These are phyloP conservation scores for Saccharomycopsis oosterbeekiorum DNA, from an alignment of 805 yeast genomes.

Conservation along the genomic window DNA sequence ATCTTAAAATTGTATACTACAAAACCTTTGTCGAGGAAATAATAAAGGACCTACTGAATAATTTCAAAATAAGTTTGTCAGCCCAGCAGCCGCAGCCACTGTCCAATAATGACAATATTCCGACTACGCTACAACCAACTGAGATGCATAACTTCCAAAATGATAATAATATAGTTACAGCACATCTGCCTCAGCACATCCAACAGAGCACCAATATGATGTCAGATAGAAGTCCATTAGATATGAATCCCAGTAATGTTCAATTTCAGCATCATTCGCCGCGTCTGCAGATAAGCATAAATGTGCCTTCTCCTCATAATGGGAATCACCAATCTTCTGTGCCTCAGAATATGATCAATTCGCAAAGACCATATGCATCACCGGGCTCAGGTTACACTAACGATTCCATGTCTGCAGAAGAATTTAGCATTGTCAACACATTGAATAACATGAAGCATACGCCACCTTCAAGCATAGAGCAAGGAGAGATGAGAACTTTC, in stretches of 20 bases:
- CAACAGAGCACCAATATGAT: background rate
- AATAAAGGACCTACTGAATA: background rate
- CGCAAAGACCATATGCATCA: background rate
- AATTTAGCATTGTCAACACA: background rate
- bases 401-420: background rate
- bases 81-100: background rate
- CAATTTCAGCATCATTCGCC: background rate
- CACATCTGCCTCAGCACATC: background rate
- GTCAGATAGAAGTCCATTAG: background rate
- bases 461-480: background rate
- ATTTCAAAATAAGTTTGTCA: background rate
- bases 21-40: constrained; percentile 5
- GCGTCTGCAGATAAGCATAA: background rate
- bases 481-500: constrained; percentile 31
- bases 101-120: background rate
- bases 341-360: background rate
- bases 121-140: background rate
- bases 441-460: background rate
- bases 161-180: background rate
- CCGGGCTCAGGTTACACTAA: background rate
- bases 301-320: background rate
- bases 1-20: constrained; percentile 6
- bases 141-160: background rate
- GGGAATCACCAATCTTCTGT: background rate
- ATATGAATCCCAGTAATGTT: background rate